Evolutionary conservation across 176 grass and related monocot genomes (phyloP), one percentile per base, ranked within the genome.

Genomic region (Paspalum vaginatum): DNA sequence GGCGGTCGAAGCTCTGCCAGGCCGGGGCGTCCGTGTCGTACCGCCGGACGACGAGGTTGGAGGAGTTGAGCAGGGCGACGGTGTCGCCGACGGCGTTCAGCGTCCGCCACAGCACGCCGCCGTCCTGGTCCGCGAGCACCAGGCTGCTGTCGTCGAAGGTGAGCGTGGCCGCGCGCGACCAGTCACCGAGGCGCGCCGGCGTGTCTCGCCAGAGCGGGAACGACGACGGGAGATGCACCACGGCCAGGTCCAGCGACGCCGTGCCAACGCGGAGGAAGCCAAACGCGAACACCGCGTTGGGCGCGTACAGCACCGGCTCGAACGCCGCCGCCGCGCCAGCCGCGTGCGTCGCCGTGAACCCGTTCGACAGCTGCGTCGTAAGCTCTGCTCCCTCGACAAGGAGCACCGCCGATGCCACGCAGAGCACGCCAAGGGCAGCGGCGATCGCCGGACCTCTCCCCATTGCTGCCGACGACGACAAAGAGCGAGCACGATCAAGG

Each of bases 1-100:
- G 90, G 69, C 56, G 13, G 48, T 86, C 49, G 77, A 97, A 93
- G 84, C 90, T 93, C 21, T 88, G 88, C 93, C 93, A 97, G 22
- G 81, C 13, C 21, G 42, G 42, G 0, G 2, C 3, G 6, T 20
- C 24, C n/a, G 8, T 9, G 17, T 58, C 72, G 65, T 68, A 82
- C 2, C 57, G 70, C 43, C 26, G 81, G 12, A 85, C 40, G 50
- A 97, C 62, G 25, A 97, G 88, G 47, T 91, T 90, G 15, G 90
- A 97, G 1, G 88, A 91, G 80, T 93, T 82, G 40, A 81, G 83
- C 5, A 97, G 88, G 59, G 37, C 49, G 13, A 89, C 65, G 44
- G 50, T 32, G 83, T 91, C 90, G 18, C 88, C 88, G 3, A 57
- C n/a, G 17, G 18, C 5, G 67, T 75, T 57, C 10, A 74, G 47